phyloP scores from a whole-genome alignment of 2,329 filamentous ascomycete species.

The Exophiala bonariae region DNA sequence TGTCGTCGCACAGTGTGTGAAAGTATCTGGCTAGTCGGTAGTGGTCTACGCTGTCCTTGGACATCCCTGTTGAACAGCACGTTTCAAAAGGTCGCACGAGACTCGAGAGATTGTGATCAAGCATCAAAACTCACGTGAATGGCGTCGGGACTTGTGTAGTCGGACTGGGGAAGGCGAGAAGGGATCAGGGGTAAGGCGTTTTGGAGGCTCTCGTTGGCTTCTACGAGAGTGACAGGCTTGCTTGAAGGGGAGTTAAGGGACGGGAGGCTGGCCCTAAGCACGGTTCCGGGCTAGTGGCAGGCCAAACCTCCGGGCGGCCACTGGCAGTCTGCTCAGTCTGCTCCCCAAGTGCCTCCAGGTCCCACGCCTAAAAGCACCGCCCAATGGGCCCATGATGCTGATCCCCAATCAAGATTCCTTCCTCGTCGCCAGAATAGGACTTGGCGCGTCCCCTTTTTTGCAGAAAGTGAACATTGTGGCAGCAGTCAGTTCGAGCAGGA shows the following conservation, averaged over 20 bases:
- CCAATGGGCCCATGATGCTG: constrained; percentile 7
- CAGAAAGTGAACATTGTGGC: too few relatives aligned
- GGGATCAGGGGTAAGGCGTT: constrained; percentile 19
- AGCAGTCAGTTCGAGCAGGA: too few relatives aligned
- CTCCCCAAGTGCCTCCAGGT: too few relatives aligned
- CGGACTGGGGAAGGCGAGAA: constrained; percentile 11
- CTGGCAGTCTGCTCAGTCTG: too few relatives aligned
- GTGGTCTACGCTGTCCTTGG: too few relatives aligned
- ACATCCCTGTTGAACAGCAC: too few relatives aligned
- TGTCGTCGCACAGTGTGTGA: too few relatives aligned
- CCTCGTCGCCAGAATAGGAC: constrained; percentile 8
- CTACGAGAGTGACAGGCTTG: too few relatives aligned
- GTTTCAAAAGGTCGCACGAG: too few relatives aligned
- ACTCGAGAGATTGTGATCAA: neutral
- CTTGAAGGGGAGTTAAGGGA: too few relatives aligned
- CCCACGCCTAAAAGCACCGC: too few relatives aligned
- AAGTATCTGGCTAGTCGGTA: too few relatives aligned
- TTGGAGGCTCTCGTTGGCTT: neutral
- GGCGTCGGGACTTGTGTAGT: neutral
- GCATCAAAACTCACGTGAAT: constrained; percentile 5
- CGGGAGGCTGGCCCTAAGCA: neutral
- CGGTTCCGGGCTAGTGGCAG: neutral
- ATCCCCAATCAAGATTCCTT: constrained; percentile 17
- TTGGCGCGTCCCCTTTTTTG: constrained; percentile 23
- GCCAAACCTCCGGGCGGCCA: neutral